Evolutionary conservation across 441 rosid genomes (phyloP).

Genomic region (Populus hybrid): DNA sequence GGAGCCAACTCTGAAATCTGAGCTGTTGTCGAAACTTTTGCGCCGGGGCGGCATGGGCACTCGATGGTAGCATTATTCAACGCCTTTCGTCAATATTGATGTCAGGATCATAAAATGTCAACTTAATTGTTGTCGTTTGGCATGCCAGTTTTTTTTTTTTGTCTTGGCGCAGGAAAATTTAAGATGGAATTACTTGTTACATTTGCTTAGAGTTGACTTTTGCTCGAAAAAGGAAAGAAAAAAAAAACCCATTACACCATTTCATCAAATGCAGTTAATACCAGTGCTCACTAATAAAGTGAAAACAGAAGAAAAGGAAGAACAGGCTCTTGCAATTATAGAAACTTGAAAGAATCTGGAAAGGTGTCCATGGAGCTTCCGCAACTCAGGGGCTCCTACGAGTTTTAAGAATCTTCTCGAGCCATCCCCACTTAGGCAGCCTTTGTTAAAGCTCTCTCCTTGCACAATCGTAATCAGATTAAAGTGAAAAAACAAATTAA

Average conservation of each 20-base stretch:
- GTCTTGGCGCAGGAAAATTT: no score
- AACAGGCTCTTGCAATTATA: constrained; percentile 3
- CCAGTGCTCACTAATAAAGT: background rate
- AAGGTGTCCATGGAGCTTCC: constrained; percentile 13
- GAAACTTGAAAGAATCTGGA: constrained; percentile 26
- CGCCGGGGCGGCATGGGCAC: background rate
- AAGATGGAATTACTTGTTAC: no score
- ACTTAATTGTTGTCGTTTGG: background rate
- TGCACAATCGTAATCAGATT: constrained; percentile 4
- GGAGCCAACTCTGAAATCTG: background rate
- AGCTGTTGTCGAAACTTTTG: background rate
- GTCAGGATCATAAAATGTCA: background rate
- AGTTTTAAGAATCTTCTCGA: constrained; percentile 26
- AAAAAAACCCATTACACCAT: no score
- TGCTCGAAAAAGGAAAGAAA: no score
- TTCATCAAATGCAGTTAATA: background rate
- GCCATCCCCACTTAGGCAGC: constrained; percentile 25
- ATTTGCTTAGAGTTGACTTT: no score
- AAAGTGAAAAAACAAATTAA: background rate
- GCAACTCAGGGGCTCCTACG: constrained; percentile 10
- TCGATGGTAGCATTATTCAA: background rate
- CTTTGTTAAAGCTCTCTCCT: constrained; percentile 27
- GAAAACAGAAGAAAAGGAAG: background rate
- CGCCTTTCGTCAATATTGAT: background rate
- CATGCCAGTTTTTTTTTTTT: background rate